Conservation (phyloP, 805 yeast species). For the Groenewaldozyma tartarivorans region DNA sequence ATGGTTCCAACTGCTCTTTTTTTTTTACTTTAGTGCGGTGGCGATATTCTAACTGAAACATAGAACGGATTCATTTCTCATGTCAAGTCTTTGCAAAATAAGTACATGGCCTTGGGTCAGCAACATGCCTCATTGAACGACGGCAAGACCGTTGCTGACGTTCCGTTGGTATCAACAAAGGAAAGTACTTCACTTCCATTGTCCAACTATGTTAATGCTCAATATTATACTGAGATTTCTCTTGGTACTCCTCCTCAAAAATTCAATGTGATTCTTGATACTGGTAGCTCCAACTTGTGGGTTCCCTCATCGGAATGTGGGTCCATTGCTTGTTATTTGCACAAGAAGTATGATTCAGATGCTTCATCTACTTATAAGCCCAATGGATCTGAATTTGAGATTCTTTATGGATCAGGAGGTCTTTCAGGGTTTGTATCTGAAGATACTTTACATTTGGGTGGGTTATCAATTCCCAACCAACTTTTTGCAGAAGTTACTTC, state of each 20-base stretch:
- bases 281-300: conserved; percentile 97
- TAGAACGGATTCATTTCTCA: conserved; percentile 29
- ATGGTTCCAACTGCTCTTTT: background rate
- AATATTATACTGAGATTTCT: conserved; percentile 84
- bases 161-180: conserved; percentile 24
- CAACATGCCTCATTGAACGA: conserved; percentile 26
- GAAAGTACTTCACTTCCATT: conserved; percentile 69
- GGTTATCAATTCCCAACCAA: conserved; percentile 74
- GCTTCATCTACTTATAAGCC: conserved; percentile 74
- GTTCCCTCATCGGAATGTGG: conserved; percentile 84
- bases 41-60: background rate
- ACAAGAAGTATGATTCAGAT: conserved; percentile 79
- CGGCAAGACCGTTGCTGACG: conserved; percentile 16
- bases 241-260: conserved; percentile 90
- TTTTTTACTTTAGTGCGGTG: background rate
- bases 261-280: conserved; percentile 90
- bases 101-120: conserved; percentile 38
- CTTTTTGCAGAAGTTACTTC: conserved; percentile 95
- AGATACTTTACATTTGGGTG: conserved; percentile 75
- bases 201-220: conserved; percentile 91
- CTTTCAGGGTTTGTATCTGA: conserved; percentile 87
- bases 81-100: conserved; percentile 48
- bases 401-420: conserved; percentile 88
- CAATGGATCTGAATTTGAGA: conserved; percentile 78
- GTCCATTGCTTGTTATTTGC: conserved; percentile 92